Base-by-base conservation (phyloP, 2,329 filamentous ascomycete genomes). In the Xylaria sp. region DNA sequence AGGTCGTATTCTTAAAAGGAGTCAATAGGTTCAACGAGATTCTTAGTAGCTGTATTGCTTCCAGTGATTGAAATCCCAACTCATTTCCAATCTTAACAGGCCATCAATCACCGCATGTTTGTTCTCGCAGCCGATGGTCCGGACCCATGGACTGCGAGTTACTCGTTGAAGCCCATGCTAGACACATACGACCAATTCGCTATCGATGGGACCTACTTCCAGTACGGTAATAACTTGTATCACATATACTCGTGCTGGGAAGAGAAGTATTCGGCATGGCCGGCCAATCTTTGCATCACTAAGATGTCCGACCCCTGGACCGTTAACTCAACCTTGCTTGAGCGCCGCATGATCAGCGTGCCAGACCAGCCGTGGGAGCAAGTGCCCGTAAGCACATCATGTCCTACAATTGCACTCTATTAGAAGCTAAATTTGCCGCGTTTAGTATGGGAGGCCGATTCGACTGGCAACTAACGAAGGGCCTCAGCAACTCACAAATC, bases 191-290 rank as follows among this genome's bases (percentile, higher is more conserved):
- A 80, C 59, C 77, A 78, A 62, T 80, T 80, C 56, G 79, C 78
- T 51, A 79, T 80, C 19, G 78, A 80, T 51, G 78, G 78, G 2
- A 80, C 78, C 2, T 80, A 80, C 48, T 79, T 80, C 62, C 56
- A 71, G 14, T 68, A 76, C 54, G 67, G 74, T n/a, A 68, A 74
- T 39, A 62, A 78, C 34, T 58, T 79, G 24, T 80, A 80, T 71
- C 78, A 80, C 64, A 75, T 79, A 12, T 79, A 80, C 71, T 79
- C 76, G 0, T 80, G 78, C 71, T 80, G 79, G 79, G 74, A 78
- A 61, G 70, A 78, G 1, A 75, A 78, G 45, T 79, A 76, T 53
- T 79, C 78, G 1, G 72, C 76, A 12, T 80, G 78, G 78, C 78
- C 78, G 0, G 78, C 77, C 2, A 80, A 80, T 39, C 74, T 80